Base-by-base conservation (phyloP, 768 basidiomycete genomes). In the Calocera cornea region DNA sequence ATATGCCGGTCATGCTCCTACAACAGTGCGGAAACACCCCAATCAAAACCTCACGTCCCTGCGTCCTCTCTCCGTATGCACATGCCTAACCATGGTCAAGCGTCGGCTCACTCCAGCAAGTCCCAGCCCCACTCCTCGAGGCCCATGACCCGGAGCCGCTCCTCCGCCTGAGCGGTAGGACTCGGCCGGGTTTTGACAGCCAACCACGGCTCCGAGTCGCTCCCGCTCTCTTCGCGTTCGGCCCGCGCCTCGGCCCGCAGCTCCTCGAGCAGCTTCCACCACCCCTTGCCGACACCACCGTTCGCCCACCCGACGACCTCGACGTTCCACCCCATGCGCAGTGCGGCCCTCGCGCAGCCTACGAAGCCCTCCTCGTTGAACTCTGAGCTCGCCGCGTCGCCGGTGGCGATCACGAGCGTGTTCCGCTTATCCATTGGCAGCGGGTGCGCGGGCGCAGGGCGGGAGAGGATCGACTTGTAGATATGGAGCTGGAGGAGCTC, bases 301-400 rank as follows among this genome's bases (percentile, higher is more conserved):
- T 87, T 86, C 73, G 90, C 88, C 88, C 93, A 98, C 0, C 90
- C 89, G 77, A 92, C 94, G 72, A 97, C 74, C 78, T 98, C 95
- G n/a, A 98, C 92, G 67, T 81, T 83, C 95, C 95, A 98, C 1
- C 95, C 95, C 60, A 87, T 84, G 77, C 86, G 87, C 72, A 97
- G 78, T 2, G 95, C 95, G 14, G 87, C 86, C 67, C 90, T 80
- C 14, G 94, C 91, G 49, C 89, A 89, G 0, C 93, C 92, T 29
- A 94, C 75, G 78, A 97, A 98, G 5, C 95, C 95, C 72, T 93
- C 89, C 68, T 92, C 89, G 75, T 87, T 95, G 75, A 95, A 97
- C 74, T 95, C 89, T 3, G 90, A 89, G 11, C 89, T 87, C 72
- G 92, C 91, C 27, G 92, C 93, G 75, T 98, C 95, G 2, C 95